Conservation (phyloP, 2,329 filamentous ascomycete genomes). For the Aspergillus sp. region DNA sequence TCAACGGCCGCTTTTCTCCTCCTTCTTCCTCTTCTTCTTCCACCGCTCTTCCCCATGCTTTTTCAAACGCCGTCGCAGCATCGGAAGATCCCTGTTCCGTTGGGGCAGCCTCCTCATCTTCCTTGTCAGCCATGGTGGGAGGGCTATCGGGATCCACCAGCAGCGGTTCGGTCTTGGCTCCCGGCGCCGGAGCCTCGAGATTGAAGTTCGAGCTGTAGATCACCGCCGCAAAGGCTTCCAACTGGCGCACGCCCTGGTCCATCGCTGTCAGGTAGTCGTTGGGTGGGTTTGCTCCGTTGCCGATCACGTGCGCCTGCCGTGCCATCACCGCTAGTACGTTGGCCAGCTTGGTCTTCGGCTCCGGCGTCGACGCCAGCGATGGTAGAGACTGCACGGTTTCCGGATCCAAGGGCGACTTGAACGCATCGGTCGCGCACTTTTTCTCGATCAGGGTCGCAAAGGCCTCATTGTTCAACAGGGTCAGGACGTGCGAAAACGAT, state of each 20-base stretch:
- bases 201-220: slow-evolving; percentile 44
- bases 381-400: slow-evolving; percentile 35
- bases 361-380: slow-evolving; percentile 32
- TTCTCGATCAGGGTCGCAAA: slow-evolving; percentile 78
- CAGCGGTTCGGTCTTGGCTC: slow-evolving; percentile 3
- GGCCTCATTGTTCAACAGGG: slow-evolving; percentile 73
- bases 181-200: slow-evolving; percentile 22
- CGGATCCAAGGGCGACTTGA: slow-evolving; percentile 46
- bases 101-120: slow-evolving; percentile 13
- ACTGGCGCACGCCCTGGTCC: slow-evolving; percentile 40
- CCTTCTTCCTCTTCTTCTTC: slow-evolving; percentile 11
- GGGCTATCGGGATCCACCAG: slow-evolving; percentile 7
- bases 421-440: slow-evolving; percentile 71
- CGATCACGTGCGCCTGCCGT: slow-evolving; percentile 82
- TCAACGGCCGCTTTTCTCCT: slow-evolving; percentile 1
- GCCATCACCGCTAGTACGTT: slow-evolving; percentile 85
- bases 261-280: slow-evolving; percentile 40
- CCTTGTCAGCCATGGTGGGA: slow-evolving; percentile 12
- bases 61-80: slow-evolving; percentile 25
- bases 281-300: slow-evolving; percentile 51
- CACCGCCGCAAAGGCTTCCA: slow-evolving; percentile 42
- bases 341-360: slow-evolving; percentile 64
- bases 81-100: slow-evolving; percentile 1
- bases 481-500: slow-evolving; percentile 77
- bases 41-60: slow-evolving; percentile 32